Evolutionary conservation across 495 filamentous ascomycete species (phyloP), one percentile per base, ranked within the genome.

Genomic region (Neurospora sp.): DNA sequence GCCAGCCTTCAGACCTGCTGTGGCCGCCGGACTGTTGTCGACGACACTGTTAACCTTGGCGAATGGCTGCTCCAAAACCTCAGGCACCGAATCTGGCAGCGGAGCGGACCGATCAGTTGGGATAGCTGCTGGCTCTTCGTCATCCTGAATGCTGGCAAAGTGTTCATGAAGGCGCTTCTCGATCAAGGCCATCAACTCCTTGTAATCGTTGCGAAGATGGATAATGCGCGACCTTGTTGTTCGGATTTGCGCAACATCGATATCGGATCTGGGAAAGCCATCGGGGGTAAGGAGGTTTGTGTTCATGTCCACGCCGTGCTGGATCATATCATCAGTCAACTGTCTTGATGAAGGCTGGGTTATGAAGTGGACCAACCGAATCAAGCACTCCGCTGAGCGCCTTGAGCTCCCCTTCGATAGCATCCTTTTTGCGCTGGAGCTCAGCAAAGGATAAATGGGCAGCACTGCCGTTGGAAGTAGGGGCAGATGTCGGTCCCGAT

Each of bases 291-390:
- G 92, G 68, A 99, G 85, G 59, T 87, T 85, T 4, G 96, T 97
- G 79, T 89, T 92, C 96, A 99, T 98, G 73, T 91, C 91, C 61
- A 97, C 96, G 48, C 90, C 89, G 81, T 98, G 96, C 96, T 97
- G 74, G 68, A 75, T 35, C 22, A 38, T 68, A 79, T 71, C 0
- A 71, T 77, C 71, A 76, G 77, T 71, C 73, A 71, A 65, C 6
- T 3, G 42, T 16, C 18, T 73, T 39, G 27, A 71, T 59, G 6
- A 69, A 70, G 38, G 22, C 48, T 53, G 59, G 37, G 46, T 14
- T 14, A 73, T 61, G 68, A 42, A 48, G 11, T 31, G 27, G 27
- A 82, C 91, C 74, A 78, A 98, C 96, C 74, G 94, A 97, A 70
- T 92, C 91, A 14, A 99, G 89, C 18, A 99, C 93, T 68, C 90